Base-by-base conservation (phyloP, 2,329 filamentous ascomycete genomes). In the Pseudonectria foliicola region DNA sequence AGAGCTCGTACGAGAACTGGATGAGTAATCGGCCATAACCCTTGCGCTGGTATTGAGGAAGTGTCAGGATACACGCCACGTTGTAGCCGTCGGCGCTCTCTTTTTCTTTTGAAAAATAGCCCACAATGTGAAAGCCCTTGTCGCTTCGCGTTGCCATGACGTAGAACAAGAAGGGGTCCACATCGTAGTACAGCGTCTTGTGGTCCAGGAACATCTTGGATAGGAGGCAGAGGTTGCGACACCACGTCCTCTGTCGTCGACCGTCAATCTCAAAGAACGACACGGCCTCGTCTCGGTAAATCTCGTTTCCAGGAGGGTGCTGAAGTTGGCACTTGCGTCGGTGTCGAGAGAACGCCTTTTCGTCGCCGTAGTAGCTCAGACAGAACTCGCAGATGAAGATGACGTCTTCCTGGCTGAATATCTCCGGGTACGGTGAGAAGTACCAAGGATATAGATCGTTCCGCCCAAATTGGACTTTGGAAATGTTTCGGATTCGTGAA, bases 81-180 rank as follows among this genome's bases (percentile, higher is more conserved):
- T 98, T 98, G 73, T 96, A 98, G 21, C 85, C 87, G 52, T 98
- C 93, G 0, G 88, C 88, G 26, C 84, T 90, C 61, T 98, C 92
- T 50, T 98, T 98, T 61, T 98, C 92, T 59, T 98, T 98, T 37
- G 85, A 94, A 61, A 98, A 98, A 57, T 95, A 98, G n/a, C 92
- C 92, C n/a, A 98, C 85, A 32, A 98, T 75, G 55, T 96, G 92
- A 52, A 84, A 92, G 11, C 92, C 92, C 50, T 88, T 82, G 32
- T 94, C 87, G 45, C 89, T 85, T 48, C 85, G 80, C 27, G 81
- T 82, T 16, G 86, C 86, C 90, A 98, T 95, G 60, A 95, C 90
- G 63, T 98, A 98, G 67, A 98, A 98, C 25, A 98, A 66, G 57
- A 98, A 98, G 0, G 92, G 92, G 45, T 98, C 92, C n/a, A 98